Percentiles rank a stretch among this genome's conserved stretches.
phyloP scores from a whole-genome alignment of 148 eudicot species.

The Silene uniflora region DNA sequence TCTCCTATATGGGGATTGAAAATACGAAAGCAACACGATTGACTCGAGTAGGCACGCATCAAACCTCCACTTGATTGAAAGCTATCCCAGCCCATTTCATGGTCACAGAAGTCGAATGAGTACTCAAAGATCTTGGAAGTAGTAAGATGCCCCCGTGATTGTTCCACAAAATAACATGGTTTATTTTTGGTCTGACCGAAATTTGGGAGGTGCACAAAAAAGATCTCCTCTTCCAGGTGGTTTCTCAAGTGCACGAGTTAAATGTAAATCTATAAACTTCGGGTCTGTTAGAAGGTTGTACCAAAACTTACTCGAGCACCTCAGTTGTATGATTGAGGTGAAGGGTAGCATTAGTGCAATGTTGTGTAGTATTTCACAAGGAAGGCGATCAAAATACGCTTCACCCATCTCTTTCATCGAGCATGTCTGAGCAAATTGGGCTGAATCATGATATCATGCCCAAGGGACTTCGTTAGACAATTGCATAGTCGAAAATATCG shows the following conservation, averaged over 20 bases:
- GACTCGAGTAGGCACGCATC: not conserved
- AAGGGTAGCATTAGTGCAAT: conserved; percentile 1
- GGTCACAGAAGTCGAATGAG: no score
- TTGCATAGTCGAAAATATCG: no score
- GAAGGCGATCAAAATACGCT: not conserved
- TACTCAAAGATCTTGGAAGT: not conserved
- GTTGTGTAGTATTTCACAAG: not conserved
- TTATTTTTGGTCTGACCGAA: not conserved
- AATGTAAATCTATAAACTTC: not conserved
- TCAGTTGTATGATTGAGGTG: not conserved
- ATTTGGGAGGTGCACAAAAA: no score
- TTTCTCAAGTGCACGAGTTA: not conserved
- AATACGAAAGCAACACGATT: not conserved
- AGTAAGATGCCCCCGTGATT: no score
- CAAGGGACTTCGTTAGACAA: no score
- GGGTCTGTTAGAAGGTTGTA: not conserved
- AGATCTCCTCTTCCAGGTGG: not conserved
- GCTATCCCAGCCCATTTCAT: no score
- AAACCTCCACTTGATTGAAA: not conserved
- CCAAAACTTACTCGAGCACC: not conserved
- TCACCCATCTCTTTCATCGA: not conserved
- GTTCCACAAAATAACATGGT: no score
- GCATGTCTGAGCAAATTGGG: no score
- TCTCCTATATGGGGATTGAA: not conserved
- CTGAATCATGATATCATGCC: no score